phyloP scores from a whole-genome alignment of 352 stramenopile species.

The Globisporangium nunn region DNA sequence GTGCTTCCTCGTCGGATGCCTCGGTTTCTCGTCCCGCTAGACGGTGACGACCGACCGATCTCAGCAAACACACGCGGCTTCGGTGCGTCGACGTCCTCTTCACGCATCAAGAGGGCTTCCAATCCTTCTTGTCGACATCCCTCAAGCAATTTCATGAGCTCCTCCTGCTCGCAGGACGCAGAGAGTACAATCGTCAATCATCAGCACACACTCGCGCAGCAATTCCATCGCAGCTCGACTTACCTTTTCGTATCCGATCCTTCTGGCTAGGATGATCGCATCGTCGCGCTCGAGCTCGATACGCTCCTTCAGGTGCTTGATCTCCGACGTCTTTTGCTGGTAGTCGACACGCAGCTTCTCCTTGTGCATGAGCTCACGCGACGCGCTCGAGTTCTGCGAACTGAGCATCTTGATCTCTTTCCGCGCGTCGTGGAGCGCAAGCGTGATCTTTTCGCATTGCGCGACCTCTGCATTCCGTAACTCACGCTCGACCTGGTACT shows the following conservation, averaged over 20 bases:
- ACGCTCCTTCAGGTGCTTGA: conserved; percentile 39
- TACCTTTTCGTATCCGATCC: conserved; percentile 39
- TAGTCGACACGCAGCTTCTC: conserved; percentile 51
- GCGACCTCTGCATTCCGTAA: conserved; percentile 41
- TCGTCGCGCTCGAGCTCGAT: conserved; percentile 52
- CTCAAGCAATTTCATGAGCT: conserved; percentile 28
- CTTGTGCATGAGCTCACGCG: conserved; percentile 42
- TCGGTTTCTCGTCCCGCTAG: background rate
- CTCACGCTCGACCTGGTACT: conserved; percentile 42
- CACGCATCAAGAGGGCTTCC: conserved; percentile 52
- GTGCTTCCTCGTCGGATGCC: background rate
- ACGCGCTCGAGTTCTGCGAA: conserved; percentile 36
- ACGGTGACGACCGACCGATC: conserved; percentile 7
- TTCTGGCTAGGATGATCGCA: conserved; percentile 31
- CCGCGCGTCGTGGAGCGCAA: conserved; percentile 38
- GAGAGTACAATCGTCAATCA: background rate
- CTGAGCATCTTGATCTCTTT: conserved; percentile 42
- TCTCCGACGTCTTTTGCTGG: conserved; percentile 39
- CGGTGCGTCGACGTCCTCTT: conserved; percentile 59
- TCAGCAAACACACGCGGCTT: conserved; percentile 42
- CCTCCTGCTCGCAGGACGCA: conserved; percentile 11
- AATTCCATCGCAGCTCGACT: background rate
- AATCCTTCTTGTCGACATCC: conserved; percentile 32
- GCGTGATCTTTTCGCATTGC: conserved; percentile 49
- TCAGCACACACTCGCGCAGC: background rate